Evolutionary conservation across 2,329 filamentous ascomycete species (phyloP).

Genomic region (Xylariaceae sp.): DNA sequence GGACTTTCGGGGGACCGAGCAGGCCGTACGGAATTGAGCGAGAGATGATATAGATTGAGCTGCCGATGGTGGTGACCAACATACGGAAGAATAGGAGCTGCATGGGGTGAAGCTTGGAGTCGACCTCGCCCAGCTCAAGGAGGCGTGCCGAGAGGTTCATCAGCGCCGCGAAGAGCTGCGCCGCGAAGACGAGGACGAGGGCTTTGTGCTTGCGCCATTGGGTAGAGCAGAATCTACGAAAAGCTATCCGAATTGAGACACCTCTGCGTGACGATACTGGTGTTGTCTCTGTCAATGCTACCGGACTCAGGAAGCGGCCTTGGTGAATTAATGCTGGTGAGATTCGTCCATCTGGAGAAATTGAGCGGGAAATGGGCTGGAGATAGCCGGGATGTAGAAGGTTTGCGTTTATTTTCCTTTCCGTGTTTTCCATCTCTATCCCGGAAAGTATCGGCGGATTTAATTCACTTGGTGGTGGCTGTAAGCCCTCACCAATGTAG

Average conservation of each 20-base stretch:
- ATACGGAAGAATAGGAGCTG: conserved; percentile 80
- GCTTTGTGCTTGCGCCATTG: conserved; percentile 57
- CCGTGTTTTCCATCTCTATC: background rate
- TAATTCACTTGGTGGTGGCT: background rate
- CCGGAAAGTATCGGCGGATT: background rate
- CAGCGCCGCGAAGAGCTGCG: conserved; percentile 74
- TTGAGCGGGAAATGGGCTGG: conserved; percentile 37
- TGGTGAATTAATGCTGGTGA: conserved; percentile 21
- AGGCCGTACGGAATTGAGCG: conserved; percentile 43
- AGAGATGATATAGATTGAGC: conserved; percentile 68
- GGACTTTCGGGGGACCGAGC: conserved; percentile 60
- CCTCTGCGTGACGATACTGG: background rate
- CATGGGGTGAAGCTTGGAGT: conserved; percentile 65
- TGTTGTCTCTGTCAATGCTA: conserved; percentile 6
- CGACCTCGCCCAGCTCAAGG: conserved; percentile 51
- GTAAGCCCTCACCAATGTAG: background rate
- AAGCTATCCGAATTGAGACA: background rate
- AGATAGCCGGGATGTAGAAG: conserved; percentile 31
- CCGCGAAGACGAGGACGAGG: conserved; percentile 63
- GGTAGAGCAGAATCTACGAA: conserved; percentile 14
- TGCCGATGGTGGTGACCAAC: conserved; percentile 62
- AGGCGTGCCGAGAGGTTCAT: conserved; percentile 82
- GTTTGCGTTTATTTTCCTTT: background rate
- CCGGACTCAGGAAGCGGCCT: conserved; percentile 5
- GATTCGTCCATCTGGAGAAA: conserved; percentile 33